Conservation (phyloP, 768 basidiomycete genomes). For the Amyloporia xantha region DNA sequence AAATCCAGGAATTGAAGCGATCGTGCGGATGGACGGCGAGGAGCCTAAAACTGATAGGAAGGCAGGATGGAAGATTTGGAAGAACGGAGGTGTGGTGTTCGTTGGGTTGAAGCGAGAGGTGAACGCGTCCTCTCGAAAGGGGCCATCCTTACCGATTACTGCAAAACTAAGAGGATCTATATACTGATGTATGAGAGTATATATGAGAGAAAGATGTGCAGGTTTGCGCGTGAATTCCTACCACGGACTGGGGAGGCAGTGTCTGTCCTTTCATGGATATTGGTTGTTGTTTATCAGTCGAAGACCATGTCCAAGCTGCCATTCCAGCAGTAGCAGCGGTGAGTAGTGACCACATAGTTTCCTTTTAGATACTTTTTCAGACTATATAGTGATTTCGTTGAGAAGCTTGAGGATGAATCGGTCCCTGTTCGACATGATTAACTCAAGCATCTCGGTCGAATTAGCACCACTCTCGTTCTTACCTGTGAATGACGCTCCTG, state of each 20-base stretch:
- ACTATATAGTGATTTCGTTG: too few species aligned
- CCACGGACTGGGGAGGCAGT: conserved; percentile 1
- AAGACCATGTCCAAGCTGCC: neutral
- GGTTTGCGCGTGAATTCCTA: neutral
- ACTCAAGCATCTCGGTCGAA: too few species aligned
- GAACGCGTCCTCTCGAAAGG: conserved; percentile 26
- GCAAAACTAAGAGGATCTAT: conserved; percentile 45
- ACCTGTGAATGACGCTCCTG: too few species aligned
- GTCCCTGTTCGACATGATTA: too few species aligned
- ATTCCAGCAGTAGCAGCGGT: too few species aligned
- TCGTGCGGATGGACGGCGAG: conserved; percentile 47
- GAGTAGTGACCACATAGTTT: too few species aligned
- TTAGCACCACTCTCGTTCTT: too few species aligned
- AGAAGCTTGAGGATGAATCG: too few species aligned
- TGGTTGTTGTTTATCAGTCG: neutral
- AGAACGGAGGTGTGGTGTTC: conserved; percentile 49
- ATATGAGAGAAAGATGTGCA: neutral
- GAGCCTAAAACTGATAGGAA: conserved; percentile 57
- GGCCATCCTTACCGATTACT: conserved; percentile 41
- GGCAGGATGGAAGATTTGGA: conserved; percentile 46
- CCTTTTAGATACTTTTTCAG: too few species aligned
- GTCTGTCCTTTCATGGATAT: neutral
- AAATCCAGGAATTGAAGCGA: conserved; percentile 55
- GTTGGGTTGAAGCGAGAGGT: conserved; percentile 52
- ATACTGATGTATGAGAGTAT: conserved; percentile 28